Percentiles rank a stretch among this genome's conserved stretches.
phyloP scores from a whole-genome alignment of 306 rosid species.

The Quercus berberidifolia region DNA sequence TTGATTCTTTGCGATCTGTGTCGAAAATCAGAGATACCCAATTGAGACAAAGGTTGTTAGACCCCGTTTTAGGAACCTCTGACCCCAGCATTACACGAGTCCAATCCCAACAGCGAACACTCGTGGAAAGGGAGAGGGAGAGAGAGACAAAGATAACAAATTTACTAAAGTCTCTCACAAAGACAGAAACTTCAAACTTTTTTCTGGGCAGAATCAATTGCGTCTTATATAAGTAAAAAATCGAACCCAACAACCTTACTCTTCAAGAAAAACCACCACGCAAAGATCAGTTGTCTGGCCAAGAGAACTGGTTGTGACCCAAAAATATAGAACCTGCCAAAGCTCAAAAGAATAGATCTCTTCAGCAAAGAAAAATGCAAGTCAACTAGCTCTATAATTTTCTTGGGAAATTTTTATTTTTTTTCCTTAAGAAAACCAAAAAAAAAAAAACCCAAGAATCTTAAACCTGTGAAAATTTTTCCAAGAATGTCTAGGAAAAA shows the following conservation, averaged over 20 bases:
- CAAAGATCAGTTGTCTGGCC: constrained; percentile 14
- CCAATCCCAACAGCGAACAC: constrained; percentile 28
- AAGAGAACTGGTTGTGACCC: not conserved
- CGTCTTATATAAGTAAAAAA: constrained; percentile 33
- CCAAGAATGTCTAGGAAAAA: constrained; percentile 3
- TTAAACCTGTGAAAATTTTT: constrained; percentile 5
- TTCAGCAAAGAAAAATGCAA: constrained; percentile 30
- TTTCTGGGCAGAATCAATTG: constrained; percentile 32
- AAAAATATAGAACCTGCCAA: constrained; percentile 4
- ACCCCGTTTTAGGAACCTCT: constrained; percentile 32
- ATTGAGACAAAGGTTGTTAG: constrained; percentile 34
- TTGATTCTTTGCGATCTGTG: constrained; percentile 34
- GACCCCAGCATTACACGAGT: constrained; percentile 57
- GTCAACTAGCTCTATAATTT: constrained; percentile 20
- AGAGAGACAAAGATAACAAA: not conserved
- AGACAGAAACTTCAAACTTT: constrained; percentile 1
- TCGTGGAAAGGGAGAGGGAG: constrained; percentile 13
- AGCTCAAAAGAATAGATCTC: constrained; percentile 47
- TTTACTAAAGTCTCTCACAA: not conserved
- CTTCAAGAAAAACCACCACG: constrained; percentile 10
- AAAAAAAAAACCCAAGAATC: constrained; percentile 1
- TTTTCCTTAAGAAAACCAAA: not conserved
- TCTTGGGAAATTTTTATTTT: not conserved
- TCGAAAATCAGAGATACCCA: constrained; percentile 45
- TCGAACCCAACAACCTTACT: constrained; percentile 26